Evolutionary conservation across 2,329 filamentous ascomycete genomes (phyloP).

Genomic region (Fusarium sterilihyphosum): DNA sequence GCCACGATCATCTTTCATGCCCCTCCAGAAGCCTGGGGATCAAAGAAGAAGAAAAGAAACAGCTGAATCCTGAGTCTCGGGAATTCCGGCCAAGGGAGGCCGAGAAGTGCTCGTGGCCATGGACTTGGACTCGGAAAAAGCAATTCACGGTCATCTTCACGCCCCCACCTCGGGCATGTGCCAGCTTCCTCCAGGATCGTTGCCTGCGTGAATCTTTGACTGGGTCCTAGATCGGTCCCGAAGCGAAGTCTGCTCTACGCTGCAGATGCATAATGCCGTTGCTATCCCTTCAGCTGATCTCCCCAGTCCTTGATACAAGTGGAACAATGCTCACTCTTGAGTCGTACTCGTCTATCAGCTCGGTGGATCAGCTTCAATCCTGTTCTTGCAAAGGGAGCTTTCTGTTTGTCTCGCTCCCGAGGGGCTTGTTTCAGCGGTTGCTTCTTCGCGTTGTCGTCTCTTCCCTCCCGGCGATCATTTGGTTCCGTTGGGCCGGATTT

Average conservation of each 20-base stretch:
- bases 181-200: constrained; percentile 15
- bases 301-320: constrained; percentile 2
- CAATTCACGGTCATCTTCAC: constrained; percentile 23
- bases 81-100: constrained; percentile 11
- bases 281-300: constrained; percentile 21
- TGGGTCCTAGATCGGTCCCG: not conserved
- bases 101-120: not conserved
- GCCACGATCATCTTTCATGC: not conserved
- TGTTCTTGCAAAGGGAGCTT: constrained; percentile 12
- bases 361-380: constrained; percentile 26
- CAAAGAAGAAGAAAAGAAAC: not conserved
- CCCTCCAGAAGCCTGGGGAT: not conserved
- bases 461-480: constrained; percentile 34
- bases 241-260: not conserved
- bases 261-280: constrained; percentile 23
- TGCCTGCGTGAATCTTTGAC: constrained; percentile 2
- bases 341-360: constrained; percentile 26
- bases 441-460: constrained; percentile 39
- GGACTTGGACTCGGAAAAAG: constrained; percentile 20
- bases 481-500: constrained; percentile 1
- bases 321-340: constrained; percentile 18
- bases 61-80: constrained; percentile 1
- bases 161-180: constrained; percentile 17
- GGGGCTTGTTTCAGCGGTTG: constrained; percentile 23
- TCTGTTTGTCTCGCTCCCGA: not conserved